Base-by-base conservation (phyloP, 192 early-diverging fungal species). In the Dissophora globulifera region DNA sequence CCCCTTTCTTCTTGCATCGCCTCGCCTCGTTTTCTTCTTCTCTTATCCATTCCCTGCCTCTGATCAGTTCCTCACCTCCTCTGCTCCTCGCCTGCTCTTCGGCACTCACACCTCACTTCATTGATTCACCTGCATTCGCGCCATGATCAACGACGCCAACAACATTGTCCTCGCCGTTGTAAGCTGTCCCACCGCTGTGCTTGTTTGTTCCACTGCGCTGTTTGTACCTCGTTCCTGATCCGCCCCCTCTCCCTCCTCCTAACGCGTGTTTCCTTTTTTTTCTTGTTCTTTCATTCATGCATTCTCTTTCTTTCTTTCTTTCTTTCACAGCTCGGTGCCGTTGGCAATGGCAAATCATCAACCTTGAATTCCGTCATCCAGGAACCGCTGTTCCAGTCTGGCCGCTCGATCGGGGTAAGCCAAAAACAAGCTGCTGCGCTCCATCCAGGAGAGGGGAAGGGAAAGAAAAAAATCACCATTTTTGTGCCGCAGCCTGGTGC, bases 271-370 rank as follows among this genome's bases (percentile, higher is more conserved):
- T n/a, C n/a, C n/a, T n/a, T n/a, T n/a, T n/a, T n/a, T n/a, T n/a
- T n/a, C n/a, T n/a, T n/a, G n/a, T n/a, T n/a, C n/a, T n/a, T n/a
- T n/a, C n/a, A n/a, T n/a, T n/a, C n/a, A n/a, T n/a, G n/a, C n/a
- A n/a, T n/a, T n/a, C n/a, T n/a, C n/a, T n/a, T n/a, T n/a, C n/a
- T n/a, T 43, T 33, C 17, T 17, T 40, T 16, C n/a, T 25, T n/a
- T n/a, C n/a, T n/a, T n/a, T n/a, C n/a, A n/a, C 48, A 75, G 70
- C 64, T 85, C 7, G 84, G 84, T 11, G 79, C 72, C 11, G 69
- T 83, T 41, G 84, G 84, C 4, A 83, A 81, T 30, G 84, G 84
- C n/a, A 85, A 85, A 57, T 83, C 82, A 1, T 81, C 79, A n/a
- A 66, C 83, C 20, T 72, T 85, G 9, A 85, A 85, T 43, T 74